phyloP scores from a whole-genome alignment of 495 filamentous ascomycete genomes.

The Friedmanniomyces simplex region DNA sequence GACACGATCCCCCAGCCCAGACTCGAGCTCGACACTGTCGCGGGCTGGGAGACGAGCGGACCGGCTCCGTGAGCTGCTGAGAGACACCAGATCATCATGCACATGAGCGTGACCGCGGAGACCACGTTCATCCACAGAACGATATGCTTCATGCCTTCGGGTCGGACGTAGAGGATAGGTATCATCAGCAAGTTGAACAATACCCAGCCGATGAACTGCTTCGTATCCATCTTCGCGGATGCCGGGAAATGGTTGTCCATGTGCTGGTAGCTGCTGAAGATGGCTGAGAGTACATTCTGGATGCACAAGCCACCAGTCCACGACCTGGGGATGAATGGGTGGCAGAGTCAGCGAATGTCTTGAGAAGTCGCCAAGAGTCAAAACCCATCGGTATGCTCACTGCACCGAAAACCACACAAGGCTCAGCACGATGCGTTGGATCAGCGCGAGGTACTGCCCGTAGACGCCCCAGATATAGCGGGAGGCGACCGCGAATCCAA shows the following conservation, averaged over 20 bases:
- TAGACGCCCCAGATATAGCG: constrained; percentile 30
- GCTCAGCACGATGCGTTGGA: constrained; percentile 21
- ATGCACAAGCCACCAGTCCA: constrained; percentile 13
- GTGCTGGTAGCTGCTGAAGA: constrained; percentile 35
- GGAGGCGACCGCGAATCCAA: constrained; percentile 28
- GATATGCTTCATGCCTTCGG: constrained; percentile 33
- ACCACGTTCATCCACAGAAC: constrained; percentile 30
- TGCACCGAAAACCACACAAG: constrained; percentile 26
- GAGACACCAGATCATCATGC: constrained; percentile 35
- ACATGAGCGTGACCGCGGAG: constrained; percentile 26
- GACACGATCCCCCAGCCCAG: constrained; percentile 29
- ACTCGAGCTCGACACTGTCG: constrained; percentile 22
- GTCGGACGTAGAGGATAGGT: constrained; percentile 33
- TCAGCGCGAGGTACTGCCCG: constrained; percentile 21
- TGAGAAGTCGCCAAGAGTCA: too few relatives aligned
- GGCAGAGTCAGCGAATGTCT: too few relatives aligned
- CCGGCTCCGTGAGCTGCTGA: constrained; percentile 30
- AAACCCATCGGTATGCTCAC: too few relatives aligned
- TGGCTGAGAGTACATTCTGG: constrained; percentile 25
- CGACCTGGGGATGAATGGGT: too few relatives aligned
- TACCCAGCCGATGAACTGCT: constrained; percentile 28
- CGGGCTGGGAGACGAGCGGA: constrained; percentile 15
- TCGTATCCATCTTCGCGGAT: constrained; percentile 32
- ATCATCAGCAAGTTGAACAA: constrained; percentile 24
- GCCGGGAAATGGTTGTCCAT: constrained; percentile 34